Evolutionary conservation across 768 basidiomycete species (phyloP), one percentile per base, ranked within the genome.

Genomic region (Hygrocybe coccinea): DNA sequence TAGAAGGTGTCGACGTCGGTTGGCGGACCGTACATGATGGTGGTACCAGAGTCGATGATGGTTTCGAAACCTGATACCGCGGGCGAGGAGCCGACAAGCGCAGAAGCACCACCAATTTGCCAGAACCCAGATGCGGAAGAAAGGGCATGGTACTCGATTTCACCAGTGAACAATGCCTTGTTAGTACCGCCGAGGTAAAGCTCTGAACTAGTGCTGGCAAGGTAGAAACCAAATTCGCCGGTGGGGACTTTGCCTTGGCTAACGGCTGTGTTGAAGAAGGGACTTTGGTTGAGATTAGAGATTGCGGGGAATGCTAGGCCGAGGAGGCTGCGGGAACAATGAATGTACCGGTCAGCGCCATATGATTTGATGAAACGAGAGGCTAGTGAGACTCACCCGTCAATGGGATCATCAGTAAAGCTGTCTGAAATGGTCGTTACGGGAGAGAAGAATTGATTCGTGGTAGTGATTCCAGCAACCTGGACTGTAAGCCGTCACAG

Each of bases 181-280:
- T 87, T 74, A 4, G 73, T 71, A 33, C 82, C 84, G 25, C 84
- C 84, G 47, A 87, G 64, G 56, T 74, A 78, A 12, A 87, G 73
- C 64, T 82, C 79, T n/a, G 79, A 74, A 21, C 70, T 73, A 10
- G 66, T 63, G 15, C 67, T 24, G 10, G 75, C 62, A 43, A 84
- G 69, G 57, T 79, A 78, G 61, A 84, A 75, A 22, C 75, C 72
- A 59, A 84, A 83, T 55, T 74, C 68, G 39, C 72, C 62, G 25
- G 72, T 60, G 6, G 69, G 56, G 1, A 72, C 63, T 34, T 64
- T 60, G 14, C 65, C 67, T 44, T 77, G 68, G 7, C 67, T 61
- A 15, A 78, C 56, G 37, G 82, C 73, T 19, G 75, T 76, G 51
- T 79, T 73, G 62, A 80, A 78, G 47, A 77, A 67, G 0, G 79